Percentiles rank a stretch among this genome's conserved stretches.
These are phyloP conservation scores for Yamadazyma sp. DNA, from an alignment of 1,139 yeast species.

Conservation along the genomic window DNA sequence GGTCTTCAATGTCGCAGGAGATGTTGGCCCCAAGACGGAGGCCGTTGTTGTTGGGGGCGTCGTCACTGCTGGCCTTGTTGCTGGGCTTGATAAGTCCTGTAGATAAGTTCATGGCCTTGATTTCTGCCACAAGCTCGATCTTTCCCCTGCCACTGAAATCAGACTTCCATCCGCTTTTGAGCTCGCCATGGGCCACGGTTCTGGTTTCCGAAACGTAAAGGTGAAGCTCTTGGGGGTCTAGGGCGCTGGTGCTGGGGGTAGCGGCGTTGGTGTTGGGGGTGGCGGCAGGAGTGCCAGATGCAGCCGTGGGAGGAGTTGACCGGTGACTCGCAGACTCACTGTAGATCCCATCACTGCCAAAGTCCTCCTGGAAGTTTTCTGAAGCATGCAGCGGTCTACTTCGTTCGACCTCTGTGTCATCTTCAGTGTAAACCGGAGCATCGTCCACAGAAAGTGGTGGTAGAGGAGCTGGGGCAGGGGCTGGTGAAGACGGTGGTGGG, in stretches of 20 bases:
- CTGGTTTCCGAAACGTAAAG: slow-evolving; percentile 70
- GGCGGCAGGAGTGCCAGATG: slow-evolving; percentile 1
- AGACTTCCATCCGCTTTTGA: slow-evolving; percentile 92
- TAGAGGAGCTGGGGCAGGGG: slow-evolving; percentile 3
- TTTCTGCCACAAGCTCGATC: slow-evolving; percentile 74
- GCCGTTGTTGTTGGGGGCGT: slow-evolving; percentile 28
- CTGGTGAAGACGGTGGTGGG: slow-evolving; percentile 6
- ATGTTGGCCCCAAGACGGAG: slow-evolving; percentile 54
- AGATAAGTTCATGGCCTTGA: slow-evolving; percentile 55
- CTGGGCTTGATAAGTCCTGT: slow-evolving; percentile 48
- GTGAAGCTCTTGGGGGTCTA: slow-evolving; percentile 22
- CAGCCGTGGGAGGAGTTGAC: neutral
- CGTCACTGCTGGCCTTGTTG: slow-evolving; percentile 28
- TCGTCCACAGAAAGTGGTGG: slow-evolving; percentile 14
- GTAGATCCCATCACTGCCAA: slow-evolving; percentile 11
- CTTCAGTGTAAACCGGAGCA: slow-evolving; percentile 14
- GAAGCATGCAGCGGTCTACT: slow-evolving; percentile 26
- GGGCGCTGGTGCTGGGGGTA: no score
- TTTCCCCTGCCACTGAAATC: slow-evolving; percentile 77
- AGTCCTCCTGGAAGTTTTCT: slow-evolving; percentile 33
- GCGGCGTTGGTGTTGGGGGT: neutral
- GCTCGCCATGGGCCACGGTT: slow-evolving; percentile 73
- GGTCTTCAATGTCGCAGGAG: slow-evolving; percentile 81
- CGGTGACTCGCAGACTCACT: neutral
- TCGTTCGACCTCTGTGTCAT: slow-evolving; percentile 16